These are phyloP conservation scores for Daldinia sp. DNA, from an alignment of 2,329 filamentous ascomycete genomes.

Conservation along the genomic window DNA sequence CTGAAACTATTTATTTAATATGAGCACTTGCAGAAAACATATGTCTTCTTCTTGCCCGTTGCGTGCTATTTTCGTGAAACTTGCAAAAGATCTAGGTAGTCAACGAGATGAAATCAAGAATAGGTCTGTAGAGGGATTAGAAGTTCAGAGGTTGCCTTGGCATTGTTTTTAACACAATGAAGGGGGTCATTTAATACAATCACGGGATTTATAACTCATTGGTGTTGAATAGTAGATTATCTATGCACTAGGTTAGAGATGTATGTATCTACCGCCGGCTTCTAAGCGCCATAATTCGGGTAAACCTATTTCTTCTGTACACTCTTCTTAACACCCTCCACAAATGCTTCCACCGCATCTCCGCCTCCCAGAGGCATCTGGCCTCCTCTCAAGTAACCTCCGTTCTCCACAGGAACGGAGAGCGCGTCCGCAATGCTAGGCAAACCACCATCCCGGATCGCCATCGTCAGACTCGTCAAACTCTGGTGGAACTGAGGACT, in stretches of 20 bases:
- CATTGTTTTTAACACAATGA: not conserved
- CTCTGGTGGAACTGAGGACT: constrained; percentile 93
- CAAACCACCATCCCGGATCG: constrained; percentile 87
- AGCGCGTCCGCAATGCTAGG: constrained; percentile 90
- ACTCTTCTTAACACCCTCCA: constrained; percentile 85
- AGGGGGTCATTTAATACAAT: not conserved
- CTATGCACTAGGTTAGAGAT: not conserved
- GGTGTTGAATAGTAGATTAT: not conserved
- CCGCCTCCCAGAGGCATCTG: constrained; percentile 87
- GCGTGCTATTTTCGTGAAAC: not conserved
- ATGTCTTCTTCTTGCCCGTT: not conserved
- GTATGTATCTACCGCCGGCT: constrained; percentile 4
- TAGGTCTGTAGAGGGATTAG: not conserved
- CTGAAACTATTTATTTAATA: constrained; percentile 34
- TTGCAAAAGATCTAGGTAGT: too few species aligned
- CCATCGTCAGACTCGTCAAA: constrained; percentile 83
- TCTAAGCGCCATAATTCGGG: not conserved
- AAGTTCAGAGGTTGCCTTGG: not conserved
- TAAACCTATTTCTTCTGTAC: constrained; percentile 60
- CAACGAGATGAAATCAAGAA: not conserved
- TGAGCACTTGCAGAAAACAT: constrained; percentile 35
- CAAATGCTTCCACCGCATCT: constrained; percentile 88
- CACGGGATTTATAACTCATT: not conserved
- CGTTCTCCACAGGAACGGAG: constrained; percentile 80
- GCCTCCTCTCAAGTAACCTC: constrained; percentile 80